Conservation (phyloP, 1,284 basidiomycete genomes). For the Puccinia novopanici region DNA sequence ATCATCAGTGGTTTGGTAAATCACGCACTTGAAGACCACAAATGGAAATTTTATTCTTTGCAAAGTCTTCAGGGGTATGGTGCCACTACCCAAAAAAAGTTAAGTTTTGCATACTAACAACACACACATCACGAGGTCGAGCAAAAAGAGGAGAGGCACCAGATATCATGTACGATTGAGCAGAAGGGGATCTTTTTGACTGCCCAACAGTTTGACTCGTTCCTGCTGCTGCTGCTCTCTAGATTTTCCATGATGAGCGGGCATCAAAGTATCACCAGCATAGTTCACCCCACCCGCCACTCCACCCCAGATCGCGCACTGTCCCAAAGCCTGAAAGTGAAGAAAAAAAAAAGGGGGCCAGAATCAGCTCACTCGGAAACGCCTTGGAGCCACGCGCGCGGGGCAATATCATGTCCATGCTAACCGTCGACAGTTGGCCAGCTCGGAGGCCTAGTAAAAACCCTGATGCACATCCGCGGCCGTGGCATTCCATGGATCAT, state of each 20-base stretch:
- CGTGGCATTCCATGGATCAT: slow-evolving; percentile 50
- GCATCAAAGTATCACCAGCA: slow-evolving; percentile 46
- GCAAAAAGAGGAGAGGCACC: background rate
- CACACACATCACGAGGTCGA: background rate
- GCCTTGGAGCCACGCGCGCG: background rate
- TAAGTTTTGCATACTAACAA: slow-evolving; percentile 12
- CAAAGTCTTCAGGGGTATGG: too few relatives aligned
- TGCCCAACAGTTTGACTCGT: slow-evolving; percentile 40
- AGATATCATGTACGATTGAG: slow-evolving; percentile 1
- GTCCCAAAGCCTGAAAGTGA: slow-evolving; percentile 33
- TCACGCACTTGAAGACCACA: too few relatives aligned
- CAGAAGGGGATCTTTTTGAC: slow-evolving; percentile 37
- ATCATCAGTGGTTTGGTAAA: too few relatives aligned
- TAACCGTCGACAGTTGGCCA: slow-evolving; percentile 43
- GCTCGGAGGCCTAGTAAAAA: slow-evolving; percentile 46
- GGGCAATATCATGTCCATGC: background rate
- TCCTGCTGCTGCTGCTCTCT: slow-evolving; percentile 43
- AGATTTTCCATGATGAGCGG: slow-evolving; percentile 36
- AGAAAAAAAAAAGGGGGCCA: background rate
- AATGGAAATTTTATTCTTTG: too few relatives aligned
- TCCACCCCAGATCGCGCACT: slow-evolving; percentile 42
- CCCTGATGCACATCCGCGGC: slow-evolving; percentile 49
- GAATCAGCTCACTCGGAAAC: background rate
- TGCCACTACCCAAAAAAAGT: background rate
- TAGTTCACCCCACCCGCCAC: slow-evolving; percentile 44